Evolutionary conservation across 2,329 filamentous ascomycete species (phyloP).

Genomic region (Calonectria montana): DNA sequence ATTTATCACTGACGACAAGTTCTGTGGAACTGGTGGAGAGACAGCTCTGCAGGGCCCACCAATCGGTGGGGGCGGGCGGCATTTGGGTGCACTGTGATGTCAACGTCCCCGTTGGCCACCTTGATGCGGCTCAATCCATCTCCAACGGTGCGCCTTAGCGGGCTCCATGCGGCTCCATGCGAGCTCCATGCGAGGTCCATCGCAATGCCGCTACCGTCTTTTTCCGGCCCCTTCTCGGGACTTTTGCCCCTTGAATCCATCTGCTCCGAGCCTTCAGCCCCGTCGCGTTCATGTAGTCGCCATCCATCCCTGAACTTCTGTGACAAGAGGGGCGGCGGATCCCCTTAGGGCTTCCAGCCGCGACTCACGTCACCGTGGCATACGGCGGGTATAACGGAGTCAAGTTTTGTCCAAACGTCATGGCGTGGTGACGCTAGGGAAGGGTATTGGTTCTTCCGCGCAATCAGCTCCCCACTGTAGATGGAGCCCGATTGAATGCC

Average conservation of each 20-base stretch:
- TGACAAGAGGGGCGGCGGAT: background rate
- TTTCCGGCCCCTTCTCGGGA: background rate
- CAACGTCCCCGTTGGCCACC: background rate
- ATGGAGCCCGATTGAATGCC: background rate
- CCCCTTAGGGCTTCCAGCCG: background rate
- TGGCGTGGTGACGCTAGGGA: background rate
- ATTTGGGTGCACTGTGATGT: background rate
- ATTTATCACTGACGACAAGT: conserved; percentile 9
- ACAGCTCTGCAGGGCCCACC: background rate
- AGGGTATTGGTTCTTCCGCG: background rate
- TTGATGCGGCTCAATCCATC: conserved; percentile 3
- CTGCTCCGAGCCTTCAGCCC: background rate
- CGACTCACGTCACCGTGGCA: background rate
- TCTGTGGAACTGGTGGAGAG: background rate
- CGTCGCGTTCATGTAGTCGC: background rate
- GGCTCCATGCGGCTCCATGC: background rate
- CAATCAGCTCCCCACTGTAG: conserved; percentile 1
- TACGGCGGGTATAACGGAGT: background rate
- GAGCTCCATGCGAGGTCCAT: background rate
- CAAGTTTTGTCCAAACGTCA: background rate
- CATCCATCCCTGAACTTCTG: background rate
- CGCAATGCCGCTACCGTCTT: background rate
- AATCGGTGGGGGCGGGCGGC: background rate
- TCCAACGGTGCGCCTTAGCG: conserved; percentile 5
- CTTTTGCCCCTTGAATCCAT: background rate